Conservation (phyloP, 2,329 filamentous ascomycete species). For the Fusarium acutatum region DNA sequence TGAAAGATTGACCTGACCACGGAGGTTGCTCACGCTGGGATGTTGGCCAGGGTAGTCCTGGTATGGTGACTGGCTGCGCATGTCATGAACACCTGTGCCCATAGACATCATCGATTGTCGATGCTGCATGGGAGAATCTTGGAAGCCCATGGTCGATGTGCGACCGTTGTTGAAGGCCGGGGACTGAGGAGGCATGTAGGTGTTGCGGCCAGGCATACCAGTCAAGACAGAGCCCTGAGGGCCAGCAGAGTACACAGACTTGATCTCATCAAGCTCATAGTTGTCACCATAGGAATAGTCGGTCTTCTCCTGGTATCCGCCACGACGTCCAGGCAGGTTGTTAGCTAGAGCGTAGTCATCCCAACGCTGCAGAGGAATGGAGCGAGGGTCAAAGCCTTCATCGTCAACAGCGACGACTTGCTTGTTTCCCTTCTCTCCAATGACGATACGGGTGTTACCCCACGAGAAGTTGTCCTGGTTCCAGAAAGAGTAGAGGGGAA, state of each 20-base stretch:
- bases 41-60: slow-evolving; percentile 61
- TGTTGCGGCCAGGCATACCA: slow-evolving; percentile 76
- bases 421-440: slow-evolving; percentile 92
- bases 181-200: slow-evolving; percentile 85
- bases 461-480: slow-evolving; percentile 99
- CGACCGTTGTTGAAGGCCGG: slow-evolving; percentile 70
- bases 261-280: slow-evolving; percentile 98
- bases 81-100: slow-evolving; percentile 56
- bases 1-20: slow-evolving; percentile 57
- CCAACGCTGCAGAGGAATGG: slow-evolving; percentile 94
- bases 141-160: slow-evolving; percentile 54
- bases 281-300: slow-evolving; percentile 75
- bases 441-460: slow-evolving; percentile 98
- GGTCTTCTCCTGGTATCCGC: slow-evolving; percentile 71
- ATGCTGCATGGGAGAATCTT: slow-evolving; percentile 55
- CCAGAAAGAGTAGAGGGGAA: slow-evolving; percentile 99
- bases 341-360: slow-evolving; percentile 92
- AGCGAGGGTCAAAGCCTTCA: slow-evolving; percentile 88
- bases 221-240: slow-evolving; percentile 88
- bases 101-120: slow-evolving; percentile 79
- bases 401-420: slow-evolving; percentile 87
- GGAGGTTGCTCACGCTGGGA: slow-evolving; percentile 71
- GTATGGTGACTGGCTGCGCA: slow-evolving; percentile 65
- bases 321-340: slow-evolving; percentile 89
- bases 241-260: slow-evolving; percentile 92